These are phyloP conservation scores for Fusarium chlamydosporum DNA, from an alignment of 2,329 filamentous ascomycete species.

Conservation along the genomic window DNA sequence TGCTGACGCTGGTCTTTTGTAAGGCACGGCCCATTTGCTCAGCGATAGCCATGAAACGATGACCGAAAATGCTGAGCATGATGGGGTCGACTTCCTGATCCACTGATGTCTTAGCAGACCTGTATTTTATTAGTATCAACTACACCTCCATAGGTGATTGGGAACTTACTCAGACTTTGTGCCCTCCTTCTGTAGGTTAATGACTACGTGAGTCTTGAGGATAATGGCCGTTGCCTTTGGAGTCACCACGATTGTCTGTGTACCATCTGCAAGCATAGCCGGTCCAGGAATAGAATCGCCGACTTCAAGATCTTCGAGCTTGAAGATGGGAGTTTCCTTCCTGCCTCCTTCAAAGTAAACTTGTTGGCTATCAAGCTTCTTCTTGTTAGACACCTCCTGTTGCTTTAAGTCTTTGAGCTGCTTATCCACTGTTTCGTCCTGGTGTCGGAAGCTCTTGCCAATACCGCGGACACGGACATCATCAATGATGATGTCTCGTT, in stretches of 20 bases:
- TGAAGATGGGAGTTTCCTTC: conserved; percentile 84
- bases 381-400: conserved; percentile 68
- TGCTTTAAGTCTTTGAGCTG: conserved; percentile 80
- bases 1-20: conserved; percentile 85
- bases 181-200: conserved; percentile 78
- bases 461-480: conserved; percentile 91
- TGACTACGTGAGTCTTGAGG: conserved; percentile 88
- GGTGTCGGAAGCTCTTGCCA: conserved; percentile 85
- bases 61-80: conserved; percentile 83
- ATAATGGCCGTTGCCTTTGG: conserved; percentile 82
- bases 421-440: conserved; percentile 86
- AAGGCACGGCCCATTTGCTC: conserved; percentile 86
- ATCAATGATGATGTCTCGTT: conserved; percentile 90
- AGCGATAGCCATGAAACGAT: conserved; percentile 88
- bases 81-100: conserved; percentile 77
- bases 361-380: conserved; percentile 74
- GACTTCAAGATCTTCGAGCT: conserved; percentile 78
- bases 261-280: conserved; percentile 87
- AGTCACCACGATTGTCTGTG: conserved; percentile 92
- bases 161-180: conserved; percentile 55
- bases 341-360: conserved; percentile 91
- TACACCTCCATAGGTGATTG: too few species aligned
- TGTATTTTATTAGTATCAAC: conserved; percentile 21
- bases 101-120: conserved; percentile 38
- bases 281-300: conserved; percentile 83